A percentile compares a stretch with the other conserved stretches of the same genome.
phyloP scores from a whole-genome alignment of 1,284 basidiomycete genomes.

The Wolfiporia cocos region DNA sequence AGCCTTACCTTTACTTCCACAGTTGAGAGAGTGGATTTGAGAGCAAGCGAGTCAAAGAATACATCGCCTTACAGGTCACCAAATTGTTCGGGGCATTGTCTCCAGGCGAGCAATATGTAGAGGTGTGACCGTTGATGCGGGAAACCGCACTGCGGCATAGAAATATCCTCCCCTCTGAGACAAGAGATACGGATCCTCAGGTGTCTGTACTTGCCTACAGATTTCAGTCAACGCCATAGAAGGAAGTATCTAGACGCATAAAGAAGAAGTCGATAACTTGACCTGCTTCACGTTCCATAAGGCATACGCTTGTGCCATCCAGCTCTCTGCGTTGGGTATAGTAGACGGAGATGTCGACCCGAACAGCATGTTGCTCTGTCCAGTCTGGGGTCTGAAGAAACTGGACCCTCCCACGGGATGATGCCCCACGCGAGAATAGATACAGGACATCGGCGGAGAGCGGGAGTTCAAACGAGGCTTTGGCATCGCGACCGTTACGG shows the following conservation, averaged over 20 bases:
- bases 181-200: not conserved
- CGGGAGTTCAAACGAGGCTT: slow-evolving; percentile 17
- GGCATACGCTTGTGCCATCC: slow-evolving; percentile 17
- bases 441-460: slow-evolving; percentile 19
- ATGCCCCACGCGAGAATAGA: slow-evolving; percentile 19
- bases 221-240: not conserved
- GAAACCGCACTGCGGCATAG: too few relatives aligned
- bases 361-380: slow-evolving; percentile 6
- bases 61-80: slow-evolving; percentile 10
- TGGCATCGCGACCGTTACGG: not conserved
- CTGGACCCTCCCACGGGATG: slow-evolving; percentile 16
- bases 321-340: slow-evolving; percentile 9
- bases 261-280: slow-evolving; percentile 23
- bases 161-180: not conserved
- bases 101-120: slow-evolving; percentile 16
- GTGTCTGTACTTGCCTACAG: not conserved
- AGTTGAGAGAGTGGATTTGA: slow-evolving; percentile 9
- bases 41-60: slow-evolving; percentile 12
- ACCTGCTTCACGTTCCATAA: slow-evolving; percentile 14
- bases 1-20: slow-evolving; percentile 11
- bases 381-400: slow-evolving; percentile 10
- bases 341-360: slow-evolving; percentile 17
- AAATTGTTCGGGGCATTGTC: slow-evolving; percentile 18
- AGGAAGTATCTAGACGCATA: slow-evolving; percentile 9
- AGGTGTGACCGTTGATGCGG: not conserved